Evolutionary conservation across 164 flowering plant genomes (phyloP).

Genomic region (Aristolochia contorta): DNA sequence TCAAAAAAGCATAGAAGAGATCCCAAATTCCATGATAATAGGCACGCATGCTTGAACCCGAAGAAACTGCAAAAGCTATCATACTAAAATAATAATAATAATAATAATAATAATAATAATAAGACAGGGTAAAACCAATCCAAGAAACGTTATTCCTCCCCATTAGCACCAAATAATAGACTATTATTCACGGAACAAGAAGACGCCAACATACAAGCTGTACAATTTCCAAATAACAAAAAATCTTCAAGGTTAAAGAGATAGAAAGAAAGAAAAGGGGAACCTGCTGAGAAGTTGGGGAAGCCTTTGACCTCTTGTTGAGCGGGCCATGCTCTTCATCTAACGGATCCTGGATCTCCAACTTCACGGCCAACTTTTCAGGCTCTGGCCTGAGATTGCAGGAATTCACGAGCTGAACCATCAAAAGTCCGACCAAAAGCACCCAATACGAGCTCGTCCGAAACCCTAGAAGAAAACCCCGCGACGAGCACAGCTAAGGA

Average conservation of each 20-base stretch:
- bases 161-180: background rate
- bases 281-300: slow-evolving; percentile 33
- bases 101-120: background rate
- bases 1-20: background rate
- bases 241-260: background rate
- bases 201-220: slow-evolving; percentile 2
- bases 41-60: background rate
- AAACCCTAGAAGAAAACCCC: background rate
- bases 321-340: slow-evolving; percentile 46
- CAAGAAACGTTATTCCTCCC: background rate
- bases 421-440: slow-evolving; percentile 11
- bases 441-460: background rate
- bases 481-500: background rate
- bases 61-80: no score
- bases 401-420: slow-evolving; percentile 57
- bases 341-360: slow-evolving; percentile 46
- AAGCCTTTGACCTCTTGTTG: slow-evolving; percentile 37
- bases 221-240: background rate
- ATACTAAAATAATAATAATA: background rate
- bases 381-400: slow-evolving; percentile 25
- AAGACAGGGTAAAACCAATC: background rate
- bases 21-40: background rate
- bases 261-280: background rate
- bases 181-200: background rate
- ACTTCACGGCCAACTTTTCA: slow-evolving; percentile 37